Base-by-base conservation (phyloP, 129 eudicot genomes). In the Tagetes patula region DNA sequence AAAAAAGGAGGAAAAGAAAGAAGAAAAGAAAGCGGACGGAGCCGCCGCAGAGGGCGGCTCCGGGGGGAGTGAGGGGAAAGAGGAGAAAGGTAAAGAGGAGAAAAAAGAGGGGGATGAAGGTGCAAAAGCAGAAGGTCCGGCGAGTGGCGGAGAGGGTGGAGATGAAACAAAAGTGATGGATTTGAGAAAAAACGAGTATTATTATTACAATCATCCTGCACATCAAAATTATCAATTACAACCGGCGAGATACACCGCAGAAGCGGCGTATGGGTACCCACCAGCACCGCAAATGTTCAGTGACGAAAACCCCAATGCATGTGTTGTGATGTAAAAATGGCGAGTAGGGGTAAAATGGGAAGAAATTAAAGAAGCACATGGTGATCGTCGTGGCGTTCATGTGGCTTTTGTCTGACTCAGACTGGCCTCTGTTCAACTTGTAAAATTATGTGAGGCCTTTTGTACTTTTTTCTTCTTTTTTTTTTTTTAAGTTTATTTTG, bases 241-340 rank as follows among this genome's bases (percentile, higher is more conserved):
- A 46, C 87, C 85, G 43, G 85, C 79, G 14, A 84, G 85, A 61
- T 86, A 72, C 76, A 87, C 85, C 1, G 78, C 89, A 10, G 90
- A 88, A 55, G 10, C 78, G 55, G 56, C 71, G 56, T 79, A 91
- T 60, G 86, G 91, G 30, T 86, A 84, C 77, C 89, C 90, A 54
- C 97, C 97, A 6, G 83, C 88, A 59, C 88, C 88, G 8, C 98
- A 92, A 74, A 87, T 92, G 84, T 92, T 92, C 74, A 92, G 98
- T 53, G 96, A 92, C 54, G 98, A 94, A 86, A 94, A 94, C 82
- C 98, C 98, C 70, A 90, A 94, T 82, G 98, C 98, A 67, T 94
- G 98, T 50, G 50, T 85, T 12, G 87, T 86, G 20, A 94, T 94
- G 98, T 94, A 83, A 93, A 77, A 42, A 3, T 39, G 41, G 53